Evolutionary conservation across 257 asterid species (phyloP).

Genomic region (Plectranthus barbatus): DNA sequence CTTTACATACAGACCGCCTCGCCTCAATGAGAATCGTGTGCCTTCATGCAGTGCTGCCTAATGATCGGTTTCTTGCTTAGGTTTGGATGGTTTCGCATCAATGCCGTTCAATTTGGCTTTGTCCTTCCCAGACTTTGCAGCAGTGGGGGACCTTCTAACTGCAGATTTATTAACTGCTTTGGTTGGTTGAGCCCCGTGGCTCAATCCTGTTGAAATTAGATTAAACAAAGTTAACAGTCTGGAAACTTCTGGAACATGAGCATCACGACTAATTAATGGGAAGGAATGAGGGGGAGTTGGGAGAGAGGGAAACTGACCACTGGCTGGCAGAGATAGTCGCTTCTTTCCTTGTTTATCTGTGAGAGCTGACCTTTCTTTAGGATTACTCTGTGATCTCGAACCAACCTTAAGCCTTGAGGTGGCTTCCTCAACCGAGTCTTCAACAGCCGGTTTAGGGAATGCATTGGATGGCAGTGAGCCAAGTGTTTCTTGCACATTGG

Average conservation of each 20-base stretch:
- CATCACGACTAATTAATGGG: background rate
- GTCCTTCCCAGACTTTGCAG: constrained; percentile 25
- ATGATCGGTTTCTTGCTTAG: constrained; percentile 20
- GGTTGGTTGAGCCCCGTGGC: constrained; percentile 36
- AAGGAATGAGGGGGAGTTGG: too few relatives aligned
- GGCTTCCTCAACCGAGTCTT: constrained; percentile 60
- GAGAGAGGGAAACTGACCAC: constrained; percentile 44
- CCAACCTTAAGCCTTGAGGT: constrained; percentile 42
- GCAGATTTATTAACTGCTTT: constrained; percentile 32
- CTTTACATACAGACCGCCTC: background rate
- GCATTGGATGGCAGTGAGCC: constrained; percentile 19
- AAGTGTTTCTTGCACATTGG: constrained; percentile 42
- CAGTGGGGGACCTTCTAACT: constrained; percentile 39
- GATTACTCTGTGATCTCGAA: constrained; percentile 73
- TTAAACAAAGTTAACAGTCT: background rate
- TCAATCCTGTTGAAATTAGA: constrained; percentile 42
- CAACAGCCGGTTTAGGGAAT: constrained; percentile 42
- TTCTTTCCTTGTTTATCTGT: constrained; percentile 65
- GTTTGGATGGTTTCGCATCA: constrained; percentile 33
- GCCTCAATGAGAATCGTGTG: constrained; percentile 19
- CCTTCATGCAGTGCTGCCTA: constrained; percentile 17
- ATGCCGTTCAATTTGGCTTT: constrained; percentile 27
- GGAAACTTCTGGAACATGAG: background rate
- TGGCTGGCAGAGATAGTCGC: constrained; percentile 69
- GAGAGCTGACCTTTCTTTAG: constrained; percentile 66